A percentile compares a stretch with the other conserved stretches of the same genome.
Conservation (phyloP, 148 eudicot genomes). For the Suaeda aralocaspica region DNA sequence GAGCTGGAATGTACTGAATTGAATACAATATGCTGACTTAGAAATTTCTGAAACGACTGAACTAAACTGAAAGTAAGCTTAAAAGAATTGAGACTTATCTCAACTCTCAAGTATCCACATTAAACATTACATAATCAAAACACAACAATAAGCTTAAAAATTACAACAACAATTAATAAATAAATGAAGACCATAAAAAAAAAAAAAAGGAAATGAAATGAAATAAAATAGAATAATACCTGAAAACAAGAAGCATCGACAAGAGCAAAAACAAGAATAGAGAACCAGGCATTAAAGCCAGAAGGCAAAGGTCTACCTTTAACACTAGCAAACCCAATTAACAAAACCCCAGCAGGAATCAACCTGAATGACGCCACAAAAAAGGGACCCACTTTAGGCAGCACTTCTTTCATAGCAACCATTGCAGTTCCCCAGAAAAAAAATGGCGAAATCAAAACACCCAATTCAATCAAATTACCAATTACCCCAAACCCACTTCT, state of each 20-base stretch:
- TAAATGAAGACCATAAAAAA: neutral
- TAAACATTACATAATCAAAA: too few relatives aligned
- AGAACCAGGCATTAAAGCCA: slow-evolving; percentile 74
- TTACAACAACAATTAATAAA: neutral
- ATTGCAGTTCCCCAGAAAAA: slow-evolving; percentile 99
- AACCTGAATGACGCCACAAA: slow-evolving; percentile 67
- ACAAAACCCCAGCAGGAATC: slow-evolving; percentile 74
- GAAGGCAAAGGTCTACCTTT: slow-evolving; percentile 66
- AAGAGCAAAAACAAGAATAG: slow-evolving; percentile 70
- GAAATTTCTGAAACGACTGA: too few relatives aligned
- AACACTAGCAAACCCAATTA: slow-evolving; percentile 62
- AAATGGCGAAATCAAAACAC: slow-evolving; percentile 75
- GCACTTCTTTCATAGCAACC: slow-evolving; percentile 97
- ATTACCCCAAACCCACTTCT: slow-evolving; percentile 20
- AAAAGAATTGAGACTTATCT: too few relatives aligned
- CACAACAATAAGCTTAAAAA: neutral
- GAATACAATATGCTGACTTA: too few relatives aligned
- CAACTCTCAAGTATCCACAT: too few relatives aligned
- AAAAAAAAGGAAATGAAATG: neutral
- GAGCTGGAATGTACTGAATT: too few relatives aligned
- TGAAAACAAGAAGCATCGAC: slow-evolving; percentile 93
- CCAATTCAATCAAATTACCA: slow-evolving; percentile 56
- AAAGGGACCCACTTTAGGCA: slow-evolving; percentile 82
- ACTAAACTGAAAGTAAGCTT: too few relatives aligned
- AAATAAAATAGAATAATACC: slow-evolving; percentile 31